Evolutionary conservation across 1,284 basidiomycete genomes (phyloP), one percentile per base, ranked within the genome.

Genomic region (Boletus austroedulis): DNA sequence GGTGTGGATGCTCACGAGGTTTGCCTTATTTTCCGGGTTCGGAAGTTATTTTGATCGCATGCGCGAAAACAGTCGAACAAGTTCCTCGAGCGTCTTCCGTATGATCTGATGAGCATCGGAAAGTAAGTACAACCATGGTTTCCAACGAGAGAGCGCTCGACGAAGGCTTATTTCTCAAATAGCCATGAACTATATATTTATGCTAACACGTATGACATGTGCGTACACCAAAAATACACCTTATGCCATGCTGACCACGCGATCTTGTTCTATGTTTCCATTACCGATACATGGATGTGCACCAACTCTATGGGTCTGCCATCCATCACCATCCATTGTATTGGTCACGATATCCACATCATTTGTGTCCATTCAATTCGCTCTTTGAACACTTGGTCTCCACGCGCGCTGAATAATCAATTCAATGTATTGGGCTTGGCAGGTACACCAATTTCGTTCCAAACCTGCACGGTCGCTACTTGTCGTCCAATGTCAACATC

Each of bases 131-230:
- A 26, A 32, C 14, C 9, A 10, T 24, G 2, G 7, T 14, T 38
- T 17, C 0, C 3, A 0, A 44, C 12, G 9, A n/a, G 7, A 12
- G 31, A 8, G 28, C 7, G 24, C 32, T 47, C 14, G 10, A 17
- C 53, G 24, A 38, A 64, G 59, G 34, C 63, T 60, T 54, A 59
- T 53, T 50, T 56, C 56, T 36, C 23, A n/a, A 24, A 53, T 49
- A 87, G 87, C 67, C 93, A 95, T 67, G 94, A 95, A 75, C 75
- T 95, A 34, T 95, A 95, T 75, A 79, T 84, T 61, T 94, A 93
- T 69, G 80, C 77, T 5, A 83, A 90, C 66, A 83, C 92, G 0
- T 79, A 85, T 47, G 90, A 93, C 72, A 89, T 92, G 82, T 88
- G 72, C 57, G 78, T 73, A 21, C 31, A n/a, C 24, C 41, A 19